Evolutionary conservation across 2,329 filamentous ascomycete species (phyloP).

Genomic region (Hypoxylon sp.): DNA sequence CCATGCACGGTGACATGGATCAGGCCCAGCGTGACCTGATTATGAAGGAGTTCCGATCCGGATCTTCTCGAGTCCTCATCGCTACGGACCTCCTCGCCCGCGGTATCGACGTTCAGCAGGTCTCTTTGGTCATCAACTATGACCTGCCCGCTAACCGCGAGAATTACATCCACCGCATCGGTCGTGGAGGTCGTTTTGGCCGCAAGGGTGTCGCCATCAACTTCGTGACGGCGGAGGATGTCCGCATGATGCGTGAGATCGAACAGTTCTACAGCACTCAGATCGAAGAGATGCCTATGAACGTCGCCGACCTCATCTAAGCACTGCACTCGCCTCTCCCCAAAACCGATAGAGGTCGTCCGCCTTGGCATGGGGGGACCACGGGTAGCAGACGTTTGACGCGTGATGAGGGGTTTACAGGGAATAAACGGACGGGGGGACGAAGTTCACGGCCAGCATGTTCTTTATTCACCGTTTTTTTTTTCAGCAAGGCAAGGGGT

Average conservation of each 20-base stretch:
- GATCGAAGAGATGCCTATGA: slow-evolving; percentile 99
- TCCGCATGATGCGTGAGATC: slow-evolving; percentile 99
- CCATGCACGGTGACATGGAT: slow-evolving; percentile 99
- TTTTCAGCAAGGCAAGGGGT: slow-evolving; percentile 32
- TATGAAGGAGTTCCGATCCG: slow-evolving; percentile 99
- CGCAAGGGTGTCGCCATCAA: slow-evolving; percentile 99
- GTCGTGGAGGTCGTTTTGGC: slow-evolving; percentile 99
- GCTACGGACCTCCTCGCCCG: slow-evolving; percentile 96
- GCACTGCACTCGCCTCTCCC: slow-evolving; percentile 15
- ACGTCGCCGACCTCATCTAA: slow-evolving; percentile 80
- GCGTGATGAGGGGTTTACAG: slow-evolving; percentile 38
- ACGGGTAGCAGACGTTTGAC: slow-evolving; percentile 38
- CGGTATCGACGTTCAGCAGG: slow-evolving; percentile 99
- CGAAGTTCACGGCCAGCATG: slow-evolving; percentile 29
- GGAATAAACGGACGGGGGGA: slow-evolving; percentile 42
- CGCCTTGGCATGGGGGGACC: slow-evolving; percentile 39
- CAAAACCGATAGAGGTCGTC: slow-evolving; percentile 33
- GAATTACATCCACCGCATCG: slow-evolving; percentile 99
- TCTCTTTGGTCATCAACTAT: slow-evolving; percentile 99
- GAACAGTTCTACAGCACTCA: slow-evolving; percentile 99
- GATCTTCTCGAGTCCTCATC: slow-evolving; percentile 97
- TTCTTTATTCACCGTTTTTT: not conserved
- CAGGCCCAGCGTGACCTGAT: slow-evolving; percentile 97
- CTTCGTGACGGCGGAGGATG: slow-evolving; percentile 99
- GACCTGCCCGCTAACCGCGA: slow-evolving; percentile 98